Evolutionary conservation across 192 early-diverging fungal species (phyloP), one percentile per base, ranked within the genome.

Genomic region (Entomortierella parvispora): DNA sequence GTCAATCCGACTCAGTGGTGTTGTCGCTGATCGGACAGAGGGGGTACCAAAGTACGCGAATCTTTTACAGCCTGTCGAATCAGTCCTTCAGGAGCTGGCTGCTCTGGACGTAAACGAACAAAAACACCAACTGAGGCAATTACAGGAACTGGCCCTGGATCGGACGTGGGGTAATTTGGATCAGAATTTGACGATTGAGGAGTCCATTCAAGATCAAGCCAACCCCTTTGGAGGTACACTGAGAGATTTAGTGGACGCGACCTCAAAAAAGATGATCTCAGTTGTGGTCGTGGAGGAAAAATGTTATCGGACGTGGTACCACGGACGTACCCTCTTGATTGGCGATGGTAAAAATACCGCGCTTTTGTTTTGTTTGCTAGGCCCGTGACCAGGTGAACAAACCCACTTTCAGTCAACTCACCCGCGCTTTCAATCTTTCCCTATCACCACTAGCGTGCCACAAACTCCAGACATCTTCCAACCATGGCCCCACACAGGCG

Each of bases 371-470:
- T 15, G 7, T 53, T 28, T 52, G 25, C n/a, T n/a, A n/a, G n/a
- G n/a, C n/a, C n/a, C n/a, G n/a, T n/a, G n/a, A n/a, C n/a, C n/a
- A n/a, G n/a, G n/a, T n/a, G n/a, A n/a, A n/a, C n/a, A n/a, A n/a
- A n/a, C n/a, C n/a, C n/a, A n/a, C n/a, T n/a, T n/a, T n/a, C n/a
- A n/a, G n/a, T n/a, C n/a, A n/a, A n/a, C n/a, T n/a, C n/a, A n/a
- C n/a, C n/a, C n/a, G n/a, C n/a, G n/a, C n/a, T n/a, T n/a, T n/a
- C n/a, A n/a, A n/a, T n/a, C n/a, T n/a, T n/a, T n/a, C n/a, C n/a
- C n/a, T n/a, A n/a, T n/a, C n/a, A n/a, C n/a, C n/a, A n/a, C 33
- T 51, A 56, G 54, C 54, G 14, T 56, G 54, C 54, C 54, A 56
- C 54, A 56, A 58, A n/a, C 20, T 58, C 5, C 57, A 40, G 5